Conservation (phyloP, 139 green algal species). For the Coelastrella sp. region DNA sequence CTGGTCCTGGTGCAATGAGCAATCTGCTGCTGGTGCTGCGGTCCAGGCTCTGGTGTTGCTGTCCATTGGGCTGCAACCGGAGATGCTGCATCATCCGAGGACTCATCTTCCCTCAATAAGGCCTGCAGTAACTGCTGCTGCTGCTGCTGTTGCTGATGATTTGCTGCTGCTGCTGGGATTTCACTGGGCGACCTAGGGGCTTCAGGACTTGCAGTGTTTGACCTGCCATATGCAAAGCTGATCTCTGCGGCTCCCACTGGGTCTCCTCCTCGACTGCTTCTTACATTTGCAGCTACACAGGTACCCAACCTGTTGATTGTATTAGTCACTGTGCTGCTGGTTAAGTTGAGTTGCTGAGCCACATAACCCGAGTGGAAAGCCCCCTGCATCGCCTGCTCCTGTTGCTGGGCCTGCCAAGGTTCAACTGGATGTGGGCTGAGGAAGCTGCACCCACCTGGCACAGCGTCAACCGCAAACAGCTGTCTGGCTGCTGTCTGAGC, state of each 20-base stretch:
- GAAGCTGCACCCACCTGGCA: conserved; percentile 15
- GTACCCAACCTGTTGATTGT: neutral
- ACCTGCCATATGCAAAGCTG: conserved; percentile 17
- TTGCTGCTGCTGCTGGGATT: neutral
- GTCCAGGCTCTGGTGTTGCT: neutral
- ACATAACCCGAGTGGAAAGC: no score
- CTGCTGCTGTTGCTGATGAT: neutral
- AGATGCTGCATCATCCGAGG: neutral
- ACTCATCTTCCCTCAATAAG: neutral
- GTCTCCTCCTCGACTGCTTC: neutral
- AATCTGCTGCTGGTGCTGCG: neutral
- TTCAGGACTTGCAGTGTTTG: neutral
- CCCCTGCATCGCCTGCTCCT: neutral
- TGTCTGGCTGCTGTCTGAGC: neutral
- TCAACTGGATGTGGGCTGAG: conserved; percentile 4
- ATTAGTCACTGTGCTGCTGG: neutral
- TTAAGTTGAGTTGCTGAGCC: neutral
- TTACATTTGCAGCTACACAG: neutral
- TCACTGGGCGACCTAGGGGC: neutral
- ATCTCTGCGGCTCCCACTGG: neutral
- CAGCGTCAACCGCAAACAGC: conserved; percentile 21
- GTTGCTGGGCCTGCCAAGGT: neutral
- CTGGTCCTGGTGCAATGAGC: neutral
- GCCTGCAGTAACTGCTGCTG: conserved; percentile 15
- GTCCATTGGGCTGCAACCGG: neutral